Percentiles rank a stretch among this genome's conserved stretches.
Evolutionary conservation across 768 basidiomycete genomes (phyloP).

Genomic region (Leccinellum rugosiceps): DNA sequence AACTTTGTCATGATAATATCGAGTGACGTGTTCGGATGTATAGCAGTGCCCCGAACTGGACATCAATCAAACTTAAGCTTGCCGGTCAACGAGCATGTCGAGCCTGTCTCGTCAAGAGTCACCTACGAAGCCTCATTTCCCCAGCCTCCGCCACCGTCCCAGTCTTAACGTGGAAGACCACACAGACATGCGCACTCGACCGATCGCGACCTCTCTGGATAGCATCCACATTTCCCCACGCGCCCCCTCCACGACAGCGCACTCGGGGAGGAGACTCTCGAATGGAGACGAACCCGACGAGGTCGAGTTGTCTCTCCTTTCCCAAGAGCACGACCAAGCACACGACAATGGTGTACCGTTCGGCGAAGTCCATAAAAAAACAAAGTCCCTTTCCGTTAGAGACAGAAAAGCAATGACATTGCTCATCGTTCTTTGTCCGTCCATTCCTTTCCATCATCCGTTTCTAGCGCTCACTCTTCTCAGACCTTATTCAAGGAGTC

Average conservation of each 20-base stretch:
- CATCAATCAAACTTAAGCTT: neutral
- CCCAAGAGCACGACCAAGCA: constrained; percentile 43
- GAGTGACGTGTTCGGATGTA: constrained; percentile 18
- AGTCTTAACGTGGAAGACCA: constrained; percentile 39
- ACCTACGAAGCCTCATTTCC: constrained; percentile 25
- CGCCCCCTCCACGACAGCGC: constrained; percentile 39
- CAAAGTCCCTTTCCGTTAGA: constrained; percentile 59
- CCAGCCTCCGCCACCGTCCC: constrained; percentile 29
- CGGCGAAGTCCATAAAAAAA: constrained; percentile 30
- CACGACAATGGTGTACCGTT: constrained; percentile 37
- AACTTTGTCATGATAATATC: neutral
- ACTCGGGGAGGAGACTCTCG: constrained; percentile 27
- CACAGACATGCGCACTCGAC: constrained; percentile 33
- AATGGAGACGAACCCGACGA: constrained; percentile 42
- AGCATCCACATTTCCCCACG: constrained; percentile 59
- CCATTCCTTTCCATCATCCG: constrained; percentile 1
- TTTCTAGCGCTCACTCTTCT: constrained; percentile 15
- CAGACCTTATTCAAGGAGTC: constrained; percentile 83
- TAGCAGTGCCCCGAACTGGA: neutral
- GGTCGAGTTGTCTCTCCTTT: constrained; percentile 58
- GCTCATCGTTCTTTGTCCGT: constrained; percentile 84
- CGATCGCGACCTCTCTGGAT: constrained; percentile 55
- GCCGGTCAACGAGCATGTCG: constrained; percentile 24
- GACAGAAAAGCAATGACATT: constrained; percentile 86
- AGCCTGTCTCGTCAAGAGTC: constrained; percentile 21